Base-by-base conservation (phyloP, 495 filamentous ascomycete species). In the Podospora appendiculata region DNA sequence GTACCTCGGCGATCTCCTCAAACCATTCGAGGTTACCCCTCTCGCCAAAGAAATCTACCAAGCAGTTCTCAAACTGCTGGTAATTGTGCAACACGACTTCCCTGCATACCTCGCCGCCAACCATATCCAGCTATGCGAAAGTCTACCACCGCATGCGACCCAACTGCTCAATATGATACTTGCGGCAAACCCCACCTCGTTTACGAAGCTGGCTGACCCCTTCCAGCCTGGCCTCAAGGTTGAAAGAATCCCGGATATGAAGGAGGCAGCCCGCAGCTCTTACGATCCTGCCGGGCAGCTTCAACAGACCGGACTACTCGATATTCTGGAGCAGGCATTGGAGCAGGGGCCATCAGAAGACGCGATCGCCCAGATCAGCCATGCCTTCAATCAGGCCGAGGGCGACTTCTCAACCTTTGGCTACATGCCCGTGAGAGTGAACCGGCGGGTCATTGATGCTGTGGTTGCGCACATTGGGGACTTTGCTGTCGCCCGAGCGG, bases 41-140 rank as follows among this genome's bases (percentile, higher is more conserved):
- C 74, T 88, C 35, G 80, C 83, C 32, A 92, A 88, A 67, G 85
- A 89, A 45, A 78, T 93, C 43, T 97, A 96, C 65, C 84, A 88
- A 57, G 89, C 85, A 3, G 80, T 87, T 8, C 75, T 95, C 25
- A 87, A 93, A 57, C 79, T 95, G 50, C 68, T 97, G 54, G 71
- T 93, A 16, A 79, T 96, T 36, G 73, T 99, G 45, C 86, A 94
- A 51, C 93, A 97, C 57, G 93, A 99, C 64, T 96, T 88, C 68
- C 88, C 90, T 0, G 90, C 95, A 50, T 97, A 95, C 65, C 75
- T 97, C 41, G 85, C 86, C 32, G 87, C 92, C 57, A 87, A 93
- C 63, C 87, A 95, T 57, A 84, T 86, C 56, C 81, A 84, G 51
- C 81, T 99, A 42, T 90, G 87, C 76, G 86, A 89, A 63, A 82